Evolutionary conservation across 768 basidiomycete genomes (phyloP), one percentile per base, ranked within the genome.

Genomic region (Cubamyces lactineus): DNA sequence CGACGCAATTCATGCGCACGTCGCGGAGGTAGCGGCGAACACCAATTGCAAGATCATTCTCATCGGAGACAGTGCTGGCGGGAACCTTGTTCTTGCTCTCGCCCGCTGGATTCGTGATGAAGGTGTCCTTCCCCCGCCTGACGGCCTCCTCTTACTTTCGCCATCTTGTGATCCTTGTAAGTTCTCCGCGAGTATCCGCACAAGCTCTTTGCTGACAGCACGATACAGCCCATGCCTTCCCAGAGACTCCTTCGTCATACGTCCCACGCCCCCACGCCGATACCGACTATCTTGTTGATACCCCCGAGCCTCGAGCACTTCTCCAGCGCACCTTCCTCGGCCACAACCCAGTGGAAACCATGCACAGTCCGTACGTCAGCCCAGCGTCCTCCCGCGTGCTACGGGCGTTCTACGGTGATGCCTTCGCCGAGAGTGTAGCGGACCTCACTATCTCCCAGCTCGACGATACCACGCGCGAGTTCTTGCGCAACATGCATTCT

Each of bases 61-160:
- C 46, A 78, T 83, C 39, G 83, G 82, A n/a, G 83, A 84, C 61
- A 82, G 81, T 61, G 81, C 83, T 0, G 83, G 83, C 13, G 83
- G 83, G 6, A 84, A 84, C 62, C 74, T 84, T 1, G 82, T 79
- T 1, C 76, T 84, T 9, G 78, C 81, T 12, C 75, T 83, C 2
- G 74, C 82, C 7, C 77, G 82, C 42, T 84, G 82, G 82, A 71
- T 84, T n/a, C 73, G 82, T 28, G 82, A 83, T 58, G 81, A 84
- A 66, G 77, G 75, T 9, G 65, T 75, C 15, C 69, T 84, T 0
- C 80, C 79, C 6, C 70, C 74, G 40, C 82, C 82, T 0, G 73
- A 81, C 56, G 82, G 79, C 1, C 69, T 84, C 21, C 70, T 84
- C 4, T 70, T 84, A 6, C 74, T 84, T 16, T 83, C 82, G 5